Conservation (phyloP, 805 yeast genomes). For the Metschnikowia noctiluminum region DNA sequence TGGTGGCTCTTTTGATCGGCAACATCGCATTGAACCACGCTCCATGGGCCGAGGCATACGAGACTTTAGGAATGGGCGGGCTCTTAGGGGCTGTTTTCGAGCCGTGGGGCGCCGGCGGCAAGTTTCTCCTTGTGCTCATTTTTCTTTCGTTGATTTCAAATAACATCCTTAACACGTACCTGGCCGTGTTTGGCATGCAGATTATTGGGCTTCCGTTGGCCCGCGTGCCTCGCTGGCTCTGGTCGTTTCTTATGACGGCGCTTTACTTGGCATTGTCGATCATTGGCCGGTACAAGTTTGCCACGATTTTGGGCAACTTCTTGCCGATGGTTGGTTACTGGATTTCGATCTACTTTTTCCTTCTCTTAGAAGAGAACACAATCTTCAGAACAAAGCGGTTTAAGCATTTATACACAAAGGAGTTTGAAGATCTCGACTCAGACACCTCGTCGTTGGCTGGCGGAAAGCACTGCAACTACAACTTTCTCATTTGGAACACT, state of each 20-base stretch:
- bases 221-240: slow-evolving; percentile 71
- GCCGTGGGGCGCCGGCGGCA: slow-evolving; percentile 79
- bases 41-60: slow-evolving; percentile 59
- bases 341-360: slow-evolving; percentile 76
- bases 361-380: slow-evolving; percentile 67
- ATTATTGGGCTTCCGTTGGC: slow-evolving; percentile 53
- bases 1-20: slow-evolving; percentile 68
- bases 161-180: slow-evolving; percentile 76
- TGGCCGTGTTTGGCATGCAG: slow-evolving; percentile 79
- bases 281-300: slow-evolving; percentile 71
- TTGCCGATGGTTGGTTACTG: slow-evolving; percentile 91
- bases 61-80: slow-evolving; percentile 69
- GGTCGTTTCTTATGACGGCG: slow-evolving; percentile 62
- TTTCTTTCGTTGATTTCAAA: slow-evolving; percentile 77
- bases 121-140: slow-evolving; percentile 65
- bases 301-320: slow-evolving; percentile 72
- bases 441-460: slow-evolving; percentile 12
- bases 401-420: slow-evolving; percentile 30
- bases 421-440: slow-evolving; percentile 21
- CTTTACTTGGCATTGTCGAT: slow-evolving; percentile 68
- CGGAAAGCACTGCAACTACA: slow-evolving; percentile 14
- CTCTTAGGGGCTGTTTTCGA: slow-evolving; percentile 58
- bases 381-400: slow-evolving; percentile 57
- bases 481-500: slow-evolving; percentile 58
- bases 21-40: slow-evolving; percentile 56